phyloP scores from a whole-genome alignment of 139 green algal species.

The Pseudopediastrum boryanum region DNA sequence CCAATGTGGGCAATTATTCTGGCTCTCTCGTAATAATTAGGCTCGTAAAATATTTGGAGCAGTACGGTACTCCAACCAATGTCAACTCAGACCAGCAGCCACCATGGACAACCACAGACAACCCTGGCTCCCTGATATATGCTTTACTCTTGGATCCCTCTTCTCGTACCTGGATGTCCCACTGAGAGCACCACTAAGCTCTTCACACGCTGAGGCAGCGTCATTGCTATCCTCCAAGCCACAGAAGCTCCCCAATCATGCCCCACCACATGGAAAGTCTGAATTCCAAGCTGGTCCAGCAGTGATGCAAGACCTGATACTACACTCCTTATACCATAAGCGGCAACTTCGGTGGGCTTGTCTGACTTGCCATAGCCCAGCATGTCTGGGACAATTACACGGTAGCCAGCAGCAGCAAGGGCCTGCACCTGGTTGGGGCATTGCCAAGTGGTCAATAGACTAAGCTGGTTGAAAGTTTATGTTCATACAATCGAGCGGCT shows the following conservation, averaged over 20 bases:
- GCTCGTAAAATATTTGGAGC: too few relatives aligned
- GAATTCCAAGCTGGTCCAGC: conserved; percentile 1
- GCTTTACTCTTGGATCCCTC: too few relatives aligned
- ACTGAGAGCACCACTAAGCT: conserved; percentile 35
- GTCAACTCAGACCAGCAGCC: too few relatives aligned
- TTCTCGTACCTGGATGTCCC: conserved; percentile 35
- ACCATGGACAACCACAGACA: too few relatives aligned
- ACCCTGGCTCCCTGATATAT: too few relatives aligned
- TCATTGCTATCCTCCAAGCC: conserved; percentile 24
- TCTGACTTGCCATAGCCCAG: conserved; percentile 21
- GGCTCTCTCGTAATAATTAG: too few relatives aligned
- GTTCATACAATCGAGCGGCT: too few relatives aligned
- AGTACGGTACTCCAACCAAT: too few relatives aligned
- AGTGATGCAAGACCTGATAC: neutral
- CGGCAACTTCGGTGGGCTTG: conserved; percentile 1
- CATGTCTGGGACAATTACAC: conserved; percentile 28
- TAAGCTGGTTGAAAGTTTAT: neutral
- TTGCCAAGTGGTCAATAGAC: neutral
- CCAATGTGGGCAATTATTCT: too few relatives aligned
- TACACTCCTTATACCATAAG: conserved; percentile 3
- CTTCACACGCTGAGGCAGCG: neutral
- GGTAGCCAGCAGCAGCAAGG: conserved; percentile 14
- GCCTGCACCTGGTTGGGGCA: conserved; percentile 7
- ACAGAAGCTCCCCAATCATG: conserved; percentile 35
- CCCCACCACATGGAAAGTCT: too few relatives aligned